Evolutionary conservation across 2,329 filamentous ascomycete species (phyloP), one percentile per base, ranked within the genome.

Genomic region (Dothideomycetes sp.): DNA sequence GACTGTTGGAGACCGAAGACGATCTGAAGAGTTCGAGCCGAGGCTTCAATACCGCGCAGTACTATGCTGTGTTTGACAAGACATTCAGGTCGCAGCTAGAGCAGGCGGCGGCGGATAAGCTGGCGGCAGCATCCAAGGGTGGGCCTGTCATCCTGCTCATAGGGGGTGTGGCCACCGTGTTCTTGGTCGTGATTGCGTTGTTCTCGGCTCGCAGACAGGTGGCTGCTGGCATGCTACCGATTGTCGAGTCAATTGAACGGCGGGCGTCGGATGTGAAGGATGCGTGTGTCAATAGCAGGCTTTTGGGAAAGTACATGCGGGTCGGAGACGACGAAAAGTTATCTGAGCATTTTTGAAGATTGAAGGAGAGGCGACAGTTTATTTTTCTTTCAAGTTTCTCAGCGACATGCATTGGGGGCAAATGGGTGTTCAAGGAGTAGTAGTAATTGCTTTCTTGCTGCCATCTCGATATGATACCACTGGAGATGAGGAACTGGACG

Each of bases 1-100:
- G 32, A 4, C 58, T 53, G 38, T 52, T 42, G 3, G 36, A 47
- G 17, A 41, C 49, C 31, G 24, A 44, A n/a, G n/a, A n/a, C n/a
- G n/a, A n/a, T n/a, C n/a, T n/a, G n/a, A 43, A 56, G 5, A 55
- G 50, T 3, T 45, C 52, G 9, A 52, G 55, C 31, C 50, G 57
- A 8, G 55, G 55, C 4, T 60, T 50, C 44, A 50, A 59, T 40
- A 59, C 57, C 9, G 48, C 43, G 30, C 42, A 50, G n/a, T 60
- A 60, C 40, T 60, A 58, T 40, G 42, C 44, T 19, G 44, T 42
- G 17, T 22, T 46, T 17, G 34, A 38, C 8, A n/a, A 38, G n/a
- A 19, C 9, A 10, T 12, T 24, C 5, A 18, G 24, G 9, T 24
- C 31, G 24, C 35, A 42, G 4, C 14, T 38, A 4, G 36, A 14